Base-by-base conservation (phyloP, 1,139 yeast genomes). In the Magnusiomyces fungicola region DNA sequence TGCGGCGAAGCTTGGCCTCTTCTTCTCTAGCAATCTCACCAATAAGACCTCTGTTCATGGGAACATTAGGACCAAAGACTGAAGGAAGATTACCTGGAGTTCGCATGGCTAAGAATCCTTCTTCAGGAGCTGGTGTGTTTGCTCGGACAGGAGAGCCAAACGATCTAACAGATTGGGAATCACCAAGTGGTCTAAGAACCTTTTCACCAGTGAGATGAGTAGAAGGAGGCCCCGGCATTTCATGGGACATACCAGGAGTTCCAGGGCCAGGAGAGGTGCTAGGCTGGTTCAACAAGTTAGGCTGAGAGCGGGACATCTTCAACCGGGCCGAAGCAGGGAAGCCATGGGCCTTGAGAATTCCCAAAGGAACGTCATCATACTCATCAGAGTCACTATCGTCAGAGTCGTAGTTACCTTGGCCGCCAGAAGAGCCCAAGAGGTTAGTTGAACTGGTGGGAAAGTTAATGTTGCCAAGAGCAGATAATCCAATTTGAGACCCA, bases 21-120 rank as follows among this genome's bases (percentile, higher is more conserved):
- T 69, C 71, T 46, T 67, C 72, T 4, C 63, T 60, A n/a, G 69
- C 68, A 51, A 69, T 69, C 51, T 68, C 72, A 16, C 69, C 72
- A 30, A 69, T 62, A 19, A 69, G 58, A 3, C 73, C 73, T 1
- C 73, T 12, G 38, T 34, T 34, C 38, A 34, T 34, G 6, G 38
- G 38, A 5, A 34, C 23, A 23, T 18, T 34, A 9, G 23, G 23
- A 3, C 38, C 38, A 34, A 34, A 34, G 21, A 34, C 23, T 18
- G 30, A 27, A 18, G 68, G 63, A 23, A 63, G 50, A 9, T 61
- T 53, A 6, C 57, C 55, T 18, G 49, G 48, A 34, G 48, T 50
- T 12, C 50, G 46, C 51, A 48, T 45, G 14, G 48, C 51, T 22
- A 49, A 39, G 21, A 45, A 49, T 2, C 53, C 55, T 37, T 48